These are phyloP conservation scores for Colletotrichum sp. DNA, from an alignment of 2,329 filamentous ascomycete species.

Conservation along the genomic window DNA sequence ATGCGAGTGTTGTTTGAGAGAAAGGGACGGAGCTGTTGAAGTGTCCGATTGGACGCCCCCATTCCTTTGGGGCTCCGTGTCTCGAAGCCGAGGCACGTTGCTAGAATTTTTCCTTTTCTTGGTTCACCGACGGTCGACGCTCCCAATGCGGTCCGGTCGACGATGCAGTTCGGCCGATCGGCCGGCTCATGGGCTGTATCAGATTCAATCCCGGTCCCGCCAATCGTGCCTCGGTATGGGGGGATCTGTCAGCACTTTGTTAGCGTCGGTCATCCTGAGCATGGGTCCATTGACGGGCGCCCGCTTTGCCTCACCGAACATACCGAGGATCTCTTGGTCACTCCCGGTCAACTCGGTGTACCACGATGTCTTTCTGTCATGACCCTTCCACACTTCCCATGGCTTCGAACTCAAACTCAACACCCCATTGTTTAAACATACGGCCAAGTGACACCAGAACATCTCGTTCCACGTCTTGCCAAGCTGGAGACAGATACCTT, in stretches of 20 bases:
- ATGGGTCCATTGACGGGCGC: background rate
- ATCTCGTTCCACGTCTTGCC: background rate
- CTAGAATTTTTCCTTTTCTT: background rate
- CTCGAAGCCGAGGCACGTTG: background rate
- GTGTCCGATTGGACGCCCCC: background rate
- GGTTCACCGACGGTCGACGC: constrained; percentile 1
- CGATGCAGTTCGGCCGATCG: background rate
- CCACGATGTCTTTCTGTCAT: background rate
- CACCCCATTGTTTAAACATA: background rate
- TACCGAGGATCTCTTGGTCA: background rate
- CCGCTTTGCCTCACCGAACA: background rate
- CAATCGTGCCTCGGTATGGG: background rate
- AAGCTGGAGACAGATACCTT: background rate
- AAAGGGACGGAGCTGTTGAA: background rate
- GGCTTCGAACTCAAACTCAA: background rate
- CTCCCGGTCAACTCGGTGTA: background rate
- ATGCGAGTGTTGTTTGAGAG: background rate
- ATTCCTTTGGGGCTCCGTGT: background rate
- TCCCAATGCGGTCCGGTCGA: constrained; percentile 2
- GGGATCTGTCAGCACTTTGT: background rate
- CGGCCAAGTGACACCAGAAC: background rate
- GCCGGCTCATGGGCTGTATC: background rate
- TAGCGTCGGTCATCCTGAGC: background rate
- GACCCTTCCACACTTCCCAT: background rate
- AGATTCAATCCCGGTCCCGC: background rate